These are phyloP conservation scores for Yamadazyma phyllophila DNA, from an alignment of 805 yeast species.

Conservation along the genomic window DNA sequence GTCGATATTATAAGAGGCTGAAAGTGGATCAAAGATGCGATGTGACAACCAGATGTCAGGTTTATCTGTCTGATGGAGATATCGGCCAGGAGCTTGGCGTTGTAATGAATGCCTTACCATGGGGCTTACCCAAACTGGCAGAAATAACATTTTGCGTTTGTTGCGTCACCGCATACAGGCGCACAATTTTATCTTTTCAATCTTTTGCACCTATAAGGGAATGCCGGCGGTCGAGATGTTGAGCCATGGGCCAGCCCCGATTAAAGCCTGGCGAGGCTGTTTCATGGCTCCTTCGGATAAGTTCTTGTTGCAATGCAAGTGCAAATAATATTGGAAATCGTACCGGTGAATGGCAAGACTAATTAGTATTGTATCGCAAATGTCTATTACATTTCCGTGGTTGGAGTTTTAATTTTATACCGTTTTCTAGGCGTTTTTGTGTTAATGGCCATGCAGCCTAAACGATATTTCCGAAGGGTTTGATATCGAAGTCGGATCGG, in stretches of 20 bases:
- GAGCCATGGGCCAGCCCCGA: too few species aligned
- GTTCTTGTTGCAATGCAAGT: too few species aligned
- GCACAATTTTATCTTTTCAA: constrained; percentile 6
- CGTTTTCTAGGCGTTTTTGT: neutral
- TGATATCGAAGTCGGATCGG: neutral
- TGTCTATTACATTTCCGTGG: neutral
- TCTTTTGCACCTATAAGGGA: neutral
- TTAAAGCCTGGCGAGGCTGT: too few species aligned
- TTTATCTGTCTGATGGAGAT: neutral
- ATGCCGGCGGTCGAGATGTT: too few species aligned
- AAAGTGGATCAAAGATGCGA: neutral
- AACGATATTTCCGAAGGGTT: constrained; percentile 1
- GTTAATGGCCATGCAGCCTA: neutral
- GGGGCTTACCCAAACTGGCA: neutral
- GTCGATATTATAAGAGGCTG: neutral
- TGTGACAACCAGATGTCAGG: neutral
- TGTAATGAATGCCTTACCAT: neutral
- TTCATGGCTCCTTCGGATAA: too few species aligned
- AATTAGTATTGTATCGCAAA: neutral
- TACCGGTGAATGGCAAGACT: neutral
- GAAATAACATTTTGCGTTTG: neutral
- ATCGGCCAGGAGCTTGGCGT: constrained; percentile 1
- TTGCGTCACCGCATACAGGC: constrained; percentile 3
- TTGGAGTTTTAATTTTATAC: neutral
- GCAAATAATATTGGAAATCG: too few species aligned